phyloP scores from a whole-genome alignment of 2,329 filamentous ascomycete species.

The Phaeosphaeriaceae sp. region DNA sequence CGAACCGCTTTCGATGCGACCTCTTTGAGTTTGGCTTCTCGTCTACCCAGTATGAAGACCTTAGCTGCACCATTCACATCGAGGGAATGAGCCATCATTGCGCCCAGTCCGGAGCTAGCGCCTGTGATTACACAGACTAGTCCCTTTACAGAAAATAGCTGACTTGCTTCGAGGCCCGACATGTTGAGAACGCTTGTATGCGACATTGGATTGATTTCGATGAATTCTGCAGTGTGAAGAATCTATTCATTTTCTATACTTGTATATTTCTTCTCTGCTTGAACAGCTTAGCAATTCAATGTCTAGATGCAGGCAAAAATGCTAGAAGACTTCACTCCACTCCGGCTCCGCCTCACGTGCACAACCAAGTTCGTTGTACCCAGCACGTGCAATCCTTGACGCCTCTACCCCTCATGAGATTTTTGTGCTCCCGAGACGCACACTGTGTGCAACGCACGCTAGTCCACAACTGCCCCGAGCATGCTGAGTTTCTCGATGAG shows the following conservation, averaged over 20 bases:
- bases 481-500: constrained; percentile 5
- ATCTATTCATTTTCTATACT: too few relatives aligned
- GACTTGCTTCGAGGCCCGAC: neutral
- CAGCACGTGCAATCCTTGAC: neutral
- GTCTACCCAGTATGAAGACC: neutral
- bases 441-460: constrained; percentile 13
- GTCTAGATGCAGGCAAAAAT: neutral
- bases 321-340: neutral
- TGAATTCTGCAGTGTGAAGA: too few relatives aligned
- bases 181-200: neutral
- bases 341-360: neutral
- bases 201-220: too few relatives aligned
- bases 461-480: neutral
- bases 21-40: neutral
- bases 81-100: neutral
- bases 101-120: neutral
- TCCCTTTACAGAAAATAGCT: neutral
- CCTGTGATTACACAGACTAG: neutral
- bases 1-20: neutral
- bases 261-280: neutral
- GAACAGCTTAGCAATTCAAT: neutral
- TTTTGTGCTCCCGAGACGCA: constrained; percentile 7
- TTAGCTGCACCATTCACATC: neutral
- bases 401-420: neutral
- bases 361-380: neutral